These are phyloP conservation scores for Cyclocybe cylindracea DNA, from an alignment of 768 basidiomycete genomes.

Conservation along the genomic window DNA sequence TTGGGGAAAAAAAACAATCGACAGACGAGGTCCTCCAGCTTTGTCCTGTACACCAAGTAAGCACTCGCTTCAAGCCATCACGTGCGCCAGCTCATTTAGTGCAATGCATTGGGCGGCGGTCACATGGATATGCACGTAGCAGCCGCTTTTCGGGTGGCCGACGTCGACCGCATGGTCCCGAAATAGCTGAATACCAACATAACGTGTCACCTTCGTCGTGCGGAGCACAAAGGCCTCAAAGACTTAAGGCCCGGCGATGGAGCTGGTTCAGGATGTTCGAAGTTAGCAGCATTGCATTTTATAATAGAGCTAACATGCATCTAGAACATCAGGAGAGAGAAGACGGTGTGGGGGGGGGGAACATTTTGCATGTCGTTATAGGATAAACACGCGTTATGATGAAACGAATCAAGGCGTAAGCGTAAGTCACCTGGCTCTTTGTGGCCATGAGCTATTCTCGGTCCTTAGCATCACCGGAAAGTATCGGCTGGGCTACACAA, in stretches of 20 bases:
- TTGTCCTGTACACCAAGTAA: conserved; percentile 34
- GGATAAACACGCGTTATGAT: too few relatives aligned
- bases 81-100: neutral
- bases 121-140: conserved; percentile 21
- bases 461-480: conserved; percentile 1
- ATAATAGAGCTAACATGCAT: neutral
- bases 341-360: too few relatives aligned
- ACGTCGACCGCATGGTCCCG: conserved; percentile 24
- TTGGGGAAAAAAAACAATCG: too few relatives aligned
- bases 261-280: conserved; percentile 13
- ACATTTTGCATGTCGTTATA: too few relatives aligned
- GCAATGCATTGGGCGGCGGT: conserved; percentile 23
- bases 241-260: conserved; percentile 17
- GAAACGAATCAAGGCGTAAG: too few relatives aligned
- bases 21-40: conserved; percentile 21
- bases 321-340: too few relatives aligned
- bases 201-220: conserved; percentile 17
- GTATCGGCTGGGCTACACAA: conserved; percentile 4
- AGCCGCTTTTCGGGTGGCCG: conserved; percentile 35
- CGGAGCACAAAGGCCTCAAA: conserved; percentile 24
- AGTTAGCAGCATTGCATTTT: conserved; percentile 1
- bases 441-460: too few relatives aligned
- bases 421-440: too few relatives aligned
- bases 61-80: neutral
- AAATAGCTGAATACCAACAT: conserved; percentile 14